A percentile compares a stretch with the other conserved stretches of the same genome.
Evolutionary conservation across 495 filamentous ascomycete genomes (phyloP).

Genomic region (Ramalina intermedia): DNA sequence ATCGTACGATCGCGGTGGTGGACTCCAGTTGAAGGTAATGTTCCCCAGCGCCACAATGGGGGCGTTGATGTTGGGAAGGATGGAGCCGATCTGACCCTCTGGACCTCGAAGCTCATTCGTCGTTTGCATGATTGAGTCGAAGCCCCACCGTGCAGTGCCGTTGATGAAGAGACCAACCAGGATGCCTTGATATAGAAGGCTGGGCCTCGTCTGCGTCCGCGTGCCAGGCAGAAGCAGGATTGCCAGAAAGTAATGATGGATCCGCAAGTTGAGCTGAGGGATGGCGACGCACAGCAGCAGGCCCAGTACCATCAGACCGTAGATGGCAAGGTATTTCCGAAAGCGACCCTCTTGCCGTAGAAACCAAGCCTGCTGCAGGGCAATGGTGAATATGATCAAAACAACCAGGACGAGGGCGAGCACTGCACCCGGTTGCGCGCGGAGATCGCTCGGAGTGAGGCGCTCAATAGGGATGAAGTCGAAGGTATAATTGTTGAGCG

Average conservation of each 20-base stretch:
- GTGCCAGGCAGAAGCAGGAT: constrained; percentile 74
- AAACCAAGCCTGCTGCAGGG: constrained; percentile 55
- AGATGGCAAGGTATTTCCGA: constrained; percentile 56
- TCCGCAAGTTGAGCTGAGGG: constrained; percentile 71
- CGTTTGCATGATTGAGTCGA: constrained; percentile 81
- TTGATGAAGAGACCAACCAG: constrained; percentile 84
- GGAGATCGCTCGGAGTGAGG: constrained; percentile 60
- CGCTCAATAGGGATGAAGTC: constrained; percentile 71
- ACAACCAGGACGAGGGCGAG: constrained; percentile 55
- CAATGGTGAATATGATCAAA: constrained; percentile 41
- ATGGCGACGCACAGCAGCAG: constrained; percentile 50
- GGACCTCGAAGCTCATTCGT: constrained; percentile 46
- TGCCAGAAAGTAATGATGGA: constrained; percentile 91
- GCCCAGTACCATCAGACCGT: constrained; percentile 44
- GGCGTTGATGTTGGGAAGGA: constrained; percentile 47
- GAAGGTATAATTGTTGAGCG: constrained; percentile 72
- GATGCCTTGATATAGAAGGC: constrained; percentile 73
- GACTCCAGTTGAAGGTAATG: constrained; percentile 43
- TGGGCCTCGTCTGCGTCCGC: constrained; percentile 63
- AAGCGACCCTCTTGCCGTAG: constrained; percentile 62
- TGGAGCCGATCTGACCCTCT: constrained; percentile 51
- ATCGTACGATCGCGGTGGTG: constrained; percentile 36
- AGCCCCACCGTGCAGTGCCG: constrained; percentile 85
- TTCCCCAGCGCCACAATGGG: constrained; percentile 18
- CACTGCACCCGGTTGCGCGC: constrained; percentile 63